phyloP scores from a whole-genome alignment of 2,329 filamentous ascomycete genomes.

The Penicillium frequentans region DNA sequence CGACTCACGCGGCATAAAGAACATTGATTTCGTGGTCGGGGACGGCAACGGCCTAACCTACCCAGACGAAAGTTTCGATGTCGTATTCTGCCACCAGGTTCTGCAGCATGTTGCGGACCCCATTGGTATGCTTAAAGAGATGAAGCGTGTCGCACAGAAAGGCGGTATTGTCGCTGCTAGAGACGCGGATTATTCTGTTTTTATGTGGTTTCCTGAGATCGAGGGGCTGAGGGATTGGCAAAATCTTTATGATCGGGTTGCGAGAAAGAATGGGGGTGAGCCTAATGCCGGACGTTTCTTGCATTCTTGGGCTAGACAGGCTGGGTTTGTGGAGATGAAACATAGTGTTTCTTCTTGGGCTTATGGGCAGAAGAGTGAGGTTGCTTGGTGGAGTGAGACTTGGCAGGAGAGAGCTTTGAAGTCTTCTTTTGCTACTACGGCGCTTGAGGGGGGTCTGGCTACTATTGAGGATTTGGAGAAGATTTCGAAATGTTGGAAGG shows the following conservation, averaged over 20 bases:
- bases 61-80: constrained; percentile 54
- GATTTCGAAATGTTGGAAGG: constrained; percentile 30
- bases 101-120: constrained; percentile 58
- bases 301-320: constrained; percentile 31
- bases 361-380: constrained; percentile 28
- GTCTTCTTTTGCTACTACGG: constrained; percentile 27
- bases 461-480: constrained; percentile 28
- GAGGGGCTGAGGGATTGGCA: constrained; percentile 26
- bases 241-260: constrained; percentile 27
- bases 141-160: constrained; percentile 54
- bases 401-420: constrained; percentile 28
- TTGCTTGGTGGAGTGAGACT: constrained; percentile 27
- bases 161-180: constrained; percentile 54
- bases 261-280: constrained; percentile 31
- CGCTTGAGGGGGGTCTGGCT: constrained; percentile 28
- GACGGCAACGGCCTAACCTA: constrained; percentile 46
- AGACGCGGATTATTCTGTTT: constrained; percentile 36
- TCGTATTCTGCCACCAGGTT: constrained; percentile 62
- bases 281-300: constrained; percentile 26
- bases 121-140: constrained; percentile 51
- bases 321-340: constrained; percentile 26
- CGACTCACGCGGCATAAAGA: constrained; percentile 28
- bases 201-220: constrained; percentile 30
- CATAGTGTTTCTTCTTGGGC: constrained; percentile 30
- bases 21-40: constrained; percentile 36